Evolutionary conservation across 805 yeast genomes (phyloP), one percentile per base, ranked within the genome.

Genomic region (Torulaspora delbrueckii): DNA sequence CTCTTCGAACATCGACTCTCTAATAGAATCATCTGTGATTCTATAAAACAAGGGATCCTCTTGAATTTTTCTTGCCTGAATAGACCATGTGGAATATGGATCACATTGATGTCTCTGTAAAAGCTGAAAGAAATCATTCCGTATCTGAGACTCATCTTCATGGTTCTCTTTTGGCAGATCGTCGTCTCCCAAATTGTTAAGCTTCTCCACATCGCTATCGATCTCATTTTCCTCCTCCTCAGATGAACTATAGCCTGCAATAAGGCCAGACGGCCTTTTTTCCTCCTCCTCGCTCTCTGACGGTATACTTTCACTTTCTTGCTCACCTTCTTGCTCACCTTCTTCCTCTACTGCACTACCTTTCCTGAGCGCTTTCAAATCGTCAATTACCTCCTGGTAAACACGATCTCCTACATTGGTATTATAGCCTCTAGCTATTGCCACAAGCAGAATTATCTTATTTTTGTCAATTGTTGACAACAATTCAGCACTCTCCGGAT

Each of bases 61-160:
- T 1, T 68, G 61, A 0, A 79, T 51, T 40, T 66, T 67, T 9
- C 57, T 52, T 8, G 72, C 60, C 56, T 77, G 80, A 1, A 59
- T 48, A 5, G 71, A 72, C 83, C 82, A 80, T 0, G 73, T 53
- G 1, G 73, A 64, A 45, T 57, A 74, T 0, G 80, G 78, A 52
- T 78, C 70, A 8, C 75, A 47, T 0, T 58, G 23, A 18, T 54
- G 37, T 8, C 55, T 63, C 3, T 58, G 57, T 8, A 79, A 60
- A 31, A 79, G 52, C 6, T 56, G 47, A 5, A 56, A 44, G 50
- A 77, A 77, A 3, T 27, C 40, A 0, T 37, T 26, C 24, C 22
- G 35, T 13, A 35, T 37, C 40, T 33, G 37, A 24, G 37, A 14
- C 4, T 27, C 19, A 2, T 18, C 23, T 14, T 30, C 18, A 5